A percentile compares a stretch with the other conserved stretches of the same genome.
Conservation (phyloP, 768 basidiomycete genomes). For the Daedaleopsis nitida region DNA sequence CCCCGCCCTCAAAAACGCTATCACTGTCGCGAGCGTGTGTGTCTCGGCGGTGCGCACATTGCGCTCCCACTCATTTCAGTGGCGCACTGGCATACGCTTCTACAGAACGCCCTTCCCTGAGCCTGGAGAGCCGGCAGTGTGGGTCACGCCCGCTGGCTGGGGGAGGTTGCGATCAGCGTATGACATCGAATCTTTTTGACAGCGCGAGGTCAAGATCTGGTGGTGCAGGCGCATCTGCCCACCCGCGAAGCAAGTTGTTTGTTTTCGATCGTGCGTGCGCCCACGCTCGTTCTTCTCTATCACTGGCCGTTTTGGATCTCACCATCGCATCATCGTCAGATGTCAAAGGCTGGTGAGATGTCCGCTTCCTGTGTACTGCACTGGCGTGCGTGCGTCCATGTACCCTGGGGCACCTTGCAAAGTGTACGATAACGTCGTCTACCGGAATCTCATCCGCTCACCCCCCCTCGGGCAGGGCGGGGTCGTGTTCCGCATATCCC, state of each 20-base stretch:
- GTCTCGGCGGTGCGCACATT: neutral
- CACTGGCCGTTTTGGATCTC: neutral
- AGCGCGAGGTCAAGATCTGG: slow-evolving; percentile 7
- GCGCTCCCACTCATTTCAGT: neutral
- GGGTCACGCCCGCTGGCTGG: too few species aligned
- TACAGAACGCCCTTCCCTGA: too few species aligned
- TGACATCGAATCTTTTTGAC: slow-evolving; percentile 9
- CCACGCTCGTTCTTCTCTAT: neutral
- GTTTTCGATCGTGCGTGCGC: slow-evolving; percentile 9
- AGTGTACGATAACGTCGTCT: neutral
- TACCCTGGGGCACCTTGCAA: too few species aligned
- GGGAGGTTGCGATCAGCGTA: neutral
- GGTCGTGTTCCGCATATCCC: neutral
- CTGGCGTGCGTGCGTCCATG: neutral
- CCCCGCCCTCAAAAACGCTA: neutral
- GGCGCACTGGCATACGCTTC: neutral
- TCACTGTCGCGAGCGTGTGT: slow-evolving; percentile 1
- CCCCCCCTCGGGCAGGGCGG: neutral
- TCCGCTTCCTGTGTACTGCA: slow-evolving; percentile 7
- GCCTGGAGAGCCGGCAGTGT: neutral
- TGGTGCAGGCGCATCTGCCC: slow-evolving; percentile 7
- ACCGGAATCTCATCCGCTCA: too few species aligned
- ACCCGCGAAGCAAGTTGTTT: slow-evolving; percentile 6
- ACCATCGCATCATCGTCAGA: slow-evolving; percentile 6
- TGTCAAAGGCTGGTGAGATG: slow-evolving; percentile 6